phyloP scores from a whole-genome alignment of 495 filamentous ascomycete genomes.

The Margaritispora aquatica region DNA sequence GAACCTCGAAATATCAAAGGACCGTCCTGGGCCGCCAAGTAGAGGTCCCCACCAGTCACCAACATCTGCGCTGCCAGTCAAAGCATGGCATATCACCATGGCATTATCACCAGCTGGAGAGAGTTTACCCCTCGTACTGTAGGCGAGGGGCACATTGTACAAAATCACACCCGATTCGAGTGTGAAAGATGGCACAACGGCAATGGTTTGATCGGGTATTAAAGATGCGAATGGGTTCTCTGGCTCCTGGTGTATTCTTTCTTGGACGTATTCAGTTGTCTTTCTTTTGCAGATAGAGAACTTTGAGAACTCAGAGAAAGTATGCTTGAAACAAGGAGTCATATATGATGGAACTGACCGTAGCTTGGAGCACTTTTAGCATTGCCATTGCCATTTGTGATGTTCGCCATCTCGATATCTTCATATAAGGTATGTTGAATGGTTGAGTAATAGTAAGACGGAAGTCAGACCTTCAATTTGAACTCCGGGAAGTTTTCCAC shows the following conservation, averaged over 20 bases:
- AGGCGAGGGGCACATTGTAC: constrained; percentile 85
- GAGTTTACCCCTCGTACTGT: constrained; percentile 77
- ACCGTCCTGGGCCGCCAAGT: constrained; percentile 79
- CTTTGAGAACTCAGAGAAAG: not conserved
- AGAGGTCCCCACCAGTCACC: constrained; percentile 98
- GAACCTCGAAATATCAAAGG: constrained; percentile 88
- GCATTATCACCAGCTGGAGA: constrained; percentile 76
- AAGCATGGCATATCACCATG: constrained; percentile 94
- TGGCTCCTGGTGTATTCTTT: constrained; percentile 58
- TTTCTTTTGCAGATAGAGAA: constrained; percentile 19
- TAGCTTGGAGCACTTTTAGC: not conserved
- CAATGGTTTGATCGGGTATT: constrained; percentile 81
- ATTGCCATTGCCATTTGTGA: not conserved
- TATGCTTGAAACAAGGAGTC: not conserved
- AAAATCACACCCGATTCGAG: constrained; percentile 89
- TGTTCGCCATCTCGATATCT: not conserved
- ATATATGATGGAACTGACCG: constrained; percentile 2
- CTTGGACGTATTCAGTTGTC: constrained; percentile 53
- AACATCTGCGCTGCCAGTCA: constrained; percentile 94
- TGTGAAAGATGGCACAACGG: constrained; percentile 80
- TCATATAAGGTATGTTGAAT: too few species aligned
- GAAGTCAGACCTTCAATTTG: too few species aligned
- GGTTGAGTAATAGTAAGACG: too few species aligned
- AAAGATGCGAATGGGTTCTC: constrained; percentile 88
- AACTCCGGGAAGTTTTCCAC: not conserved